Percentiles rank a stretch among this genome's conserved stretches.
These are phyloP conservation scores for Ochetophila trinervis DNA, from an alignment of 306 rosid genomes.

Conservation along the genomic window DNA sequence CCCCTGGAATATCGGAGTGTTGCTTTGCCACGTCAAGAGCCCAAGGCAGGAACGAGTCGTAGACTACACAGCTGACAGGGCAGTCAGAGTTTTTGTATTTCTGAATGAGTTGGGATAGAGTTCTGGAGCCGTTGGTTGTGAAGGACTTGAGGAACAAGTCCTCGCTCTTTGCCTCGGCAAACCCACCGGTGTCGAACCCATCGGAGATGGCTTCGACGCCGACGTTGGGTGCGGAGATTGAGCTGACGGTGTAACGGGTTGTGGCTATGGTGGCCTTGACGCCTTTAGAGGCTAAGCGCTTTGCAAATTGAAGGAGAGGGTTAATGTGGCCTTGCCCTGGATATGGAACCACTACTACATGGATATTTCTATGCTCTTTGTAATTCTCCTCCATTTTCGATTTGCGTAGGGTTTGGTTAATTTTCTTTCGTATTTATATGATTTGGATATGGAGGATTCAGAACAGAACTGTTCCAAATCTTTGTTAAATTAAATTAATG, in stretches of 20 bases:
- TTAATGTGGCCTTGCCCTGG: conserved; percentile 40
- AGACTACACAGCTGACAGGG: conserved; percentile 31
- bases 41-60: conserved; percentile 31
- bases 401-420: no score
- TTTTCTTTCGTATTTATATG: no score
- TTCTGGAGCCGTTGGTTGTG: not conserved
- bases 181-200: conserved; percentile 51
- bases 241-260: conserved; percentile 10
- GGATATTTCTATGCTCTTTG: not conserved
- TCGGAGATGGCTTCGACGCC: conserved; percentile 53
- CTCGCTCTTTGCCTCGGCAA: conserved; percentile 37
- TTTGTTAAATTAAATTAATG: no score
- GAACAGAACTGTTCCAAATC: no score
- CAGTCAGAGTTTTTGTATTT: conserved; percentile 1
- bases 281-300: conserved; percentile 24
- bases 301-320: conserved; percentile 36
- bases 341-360: conserved; percentile 29
- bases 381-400: no score
- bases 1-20: conserved; percentile 24
- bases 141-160: conserved; percentile 17
- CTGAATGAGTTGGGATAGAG: conserved; percentile 15
- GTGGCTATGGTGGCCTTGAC: conserved; percentile 27
- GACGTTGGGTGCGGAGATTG: conserved; percentile 31
- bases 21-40: conserved; percentile 28
- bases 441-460: no score